Base-by-base conservation (phyloP, 257 asterid species). In the Solanum chilense region DNA sequence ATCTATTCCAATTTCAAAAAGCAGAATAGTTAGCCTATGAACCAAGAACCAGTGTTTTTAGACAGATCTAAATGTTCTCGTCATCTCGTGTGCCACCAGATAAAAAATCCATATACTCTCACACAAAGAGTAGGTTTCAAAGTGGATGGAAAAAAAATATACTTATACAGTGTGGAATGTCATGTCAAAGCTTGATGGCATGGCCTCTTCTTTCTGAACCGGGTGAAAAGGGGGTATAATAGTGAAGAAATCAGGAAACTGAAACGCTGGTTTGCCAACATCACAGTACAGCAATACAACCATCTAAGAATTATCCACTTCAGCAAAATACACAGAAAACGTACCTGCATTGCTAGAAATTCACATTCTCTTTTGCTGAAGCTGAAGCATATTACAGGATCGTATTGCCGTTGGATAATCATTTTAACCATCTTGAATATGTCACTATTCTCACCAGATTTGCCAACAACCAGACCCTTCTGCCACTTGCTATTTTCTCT, bases 281-380 rank as follows among this genome's bases (percentile, higher is more conserved):
- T 81, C 85, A 29, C 13, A 31, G 58, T n/a, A 76, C 2, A 6
- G 35, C 42, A 29, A 31, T 29, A 49, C 58, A 81, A 20, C 69
- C 69, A 31, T 81, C 44, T 31, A 81, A 18, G 69, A 81, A 49
- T 29, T 31, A 29, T 81, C 23, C 31, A 5, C 29, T 31, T 81
- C 69, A 81, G n/a, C 6, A 44, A 52, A 73, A 71, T 66, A 81
- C 84, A 73, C 83, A 86, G 58, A 84, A 35, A 64, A 35, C 42
- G 47, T 89, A 97, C 99, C 99, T 97, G 99, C 99, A 97, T 97
- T 33, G 99, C 99, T 82, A 97, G 99, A 83, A 88, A 91, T 94
- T 97, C 99, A 93, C 99, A 97, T 82, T 97, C 99, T 88, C 98
- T 94, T 93, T 97, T 97, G 94, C 99, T 97, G 95, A 97, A 97